Evolutionary conservation across 495 filamentous ascomycete genomes (phyloP).

Genomic region (Pyronema omphalodes): DNA sequence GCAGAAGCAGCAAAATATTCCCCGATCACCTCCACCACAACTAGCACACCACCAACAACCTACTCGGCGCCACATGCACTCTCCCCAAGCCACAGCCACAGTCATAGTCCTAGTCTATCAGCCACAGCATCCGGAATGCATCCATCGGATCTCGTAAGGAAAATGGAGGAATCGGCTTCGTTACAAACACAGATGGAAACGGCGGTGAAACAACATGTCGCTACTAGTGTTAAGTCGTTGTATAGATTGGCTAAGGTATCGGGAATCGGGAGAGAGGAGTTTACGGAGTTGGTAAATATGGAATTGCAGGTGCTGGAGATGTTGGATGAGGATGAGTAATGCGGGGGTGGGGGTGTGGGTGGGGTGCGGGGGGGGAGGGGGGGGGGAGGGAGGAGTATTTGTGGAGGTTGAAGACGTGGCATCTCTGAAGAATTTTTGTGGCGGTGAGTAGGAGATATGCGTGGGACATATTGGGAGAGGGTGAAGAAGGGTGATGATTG

Average conservation of each 20-base stretch:
- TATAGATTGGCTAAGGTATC: slow-evolving; percentile 60
- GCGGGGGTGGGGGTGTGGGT: too few species aligned
- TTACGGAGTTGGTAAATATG: slow-evolving; percentile 58
- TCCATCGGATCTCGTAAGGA: slow-evolving; percentile 38
- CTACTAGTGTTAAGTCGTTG: slow-evolving; percentile 72
- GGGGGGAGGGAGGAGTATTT: too few species aligned
- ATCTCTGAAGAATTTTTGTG: too few species aligned
- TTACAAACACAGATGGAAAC: slow-evolving; percentile 51
- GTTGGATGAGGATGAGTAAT: slow-evolving; percentile 45
- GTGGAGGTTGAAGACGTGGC: too few species aligned
- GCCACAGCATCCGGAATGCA: slow-evolving; percentile 26
- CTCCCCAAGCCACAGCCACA: too few species aligned
- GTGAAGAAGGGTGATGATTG: too few species aligned
- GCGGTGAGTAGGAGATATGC: too few species aligned
- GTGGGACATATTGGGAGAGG: too few species aligned
- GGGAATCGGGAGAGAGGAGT: slow-evolving; percentile 69
- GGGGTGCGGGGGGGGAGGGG: too few species aligned
- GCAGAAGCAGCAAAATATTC: too few species aligned
- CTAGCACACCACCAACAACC: not conserved
- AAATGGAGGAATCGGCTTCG: slow-evolving; percentile 45
- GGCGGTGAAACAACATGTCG: slow-evolving; percentile 76
- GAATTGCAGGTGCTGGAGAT: slow-evolving; percentile 64
- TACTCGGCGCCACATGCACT: slow-evolving; percentile 11
- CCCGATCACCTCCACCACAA: too few species aligned
- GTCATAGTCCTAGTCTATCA: too few species aligned